Base-by-base conservation (phyloP, 1,284 basidiomycete species). In the Boletellus dicymbophilus region DNA sequence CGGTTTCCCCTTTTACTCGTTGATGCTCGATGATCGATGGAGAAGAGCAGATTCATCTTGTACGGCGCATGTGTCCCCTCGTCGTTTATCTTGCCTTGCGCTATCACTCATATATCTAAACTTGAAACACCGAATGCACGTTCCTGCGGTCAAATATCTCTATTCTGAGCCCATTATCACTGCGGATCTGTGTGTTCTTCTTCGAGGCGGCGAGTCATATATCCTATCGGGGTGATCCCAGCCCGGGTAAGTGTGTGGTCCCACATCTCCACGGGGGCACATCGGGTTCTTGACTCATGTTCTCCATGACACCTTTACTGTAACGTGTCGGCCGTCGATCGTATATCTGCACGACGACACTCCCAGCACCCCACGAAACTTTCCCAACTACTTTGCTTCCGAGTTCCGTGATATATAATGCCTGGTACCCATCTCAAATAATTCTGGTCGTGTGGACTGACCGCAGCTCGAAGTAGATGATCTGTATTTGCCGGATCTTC, bases 1-100 rank as follows among this genome's bases (percentile, higher is more conserved):
- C 72, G 83, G 52, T 73, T 73, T 59, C 68, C 68, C 8, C 59
- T 73, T 53, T 56, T 72, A 37, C 62, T 70, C 31, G 37, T 70
- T 46, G 62, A 69, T 44, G 38, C 46, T 48, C 58, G 61, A 53
- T 65, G 50, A 65, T 59, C 28, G 31, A 46, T 62, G 42, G 40
- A 43, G 43, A 44, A 45, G 46, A 49, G 37, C 49, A 20, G 31
- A 50, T 58, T 51, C 42, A 50, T 53, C 53, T 23, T 51, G 51
- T 50, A 51, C 25, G 47, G 39, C 48, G 45, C 48, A 52, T 55
- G 55, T 33, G n/a, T 49, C 37, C 44, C 33, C 40, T 49, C 21
- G 42, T 44, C 40, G 49, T 57, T 49, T 53, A 50, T 52, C 51
- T 52, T 53, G 48, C 54, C 51, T 62, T 36, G 39, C 42, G 25